Base-by-base conservation (phyloP, 1,139 yeast genomes). In the Candida freyschussii region DNA sequence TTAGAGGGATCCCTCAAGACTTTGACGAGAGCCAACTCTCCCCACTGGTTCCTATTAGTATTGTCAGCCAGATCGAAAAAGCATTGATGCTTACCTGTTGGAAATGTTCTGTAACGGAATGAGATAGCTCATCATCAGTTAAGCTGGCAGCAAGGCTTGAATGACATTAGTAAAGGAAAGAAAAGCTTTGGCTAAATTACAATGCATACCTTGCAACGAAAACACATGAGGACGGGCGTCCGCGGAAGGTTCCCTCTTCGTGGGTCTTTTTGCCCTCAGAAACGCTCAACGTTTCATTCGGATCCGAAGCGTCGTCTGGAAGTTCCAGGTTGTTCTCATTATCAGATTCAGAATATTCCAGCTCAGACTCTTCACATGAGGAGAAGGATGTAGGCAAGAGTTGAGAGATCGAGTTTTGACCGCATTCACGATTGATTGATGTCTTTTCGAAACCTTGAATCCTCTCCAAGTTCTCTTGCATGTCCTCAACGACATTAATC, bases 181-280 rank as follows among this genome's bases (percentile, higher is more conserved):
- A 22, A 23, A 4, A 12, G 9, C 9, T 19, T 20, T n/a, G n/a
- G n/a, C n/a, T n/a, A n/a, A 18, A 8, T 8, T 11, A 18, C 8
- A 7, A 6, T 13, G 36, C 44, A 8, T 31, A 30, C 41, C 62
- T 67, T 18, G 95, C 96, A 33, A 86, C 96, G 62, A 86, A 86
- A 1, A 85, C 83, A 57, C 95, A 86, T 4, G 95, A 77, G 0
- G 94, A 80, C 12, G 95, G 95, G 24, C 84, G 67, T 18, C 65
- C 63, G 22, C 65, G 55, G 34, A 50, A 52, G 29, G 40, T 24
- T 6, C 27, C 30, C 7, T 44, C 47, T 6, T 35, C 39, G 23
- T 33, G 37, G 17, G 29, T 33, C 13, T 31, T 30, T 28, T 29
- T n/a, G n/a, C n/a, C 24, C 17, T 26, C 21, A 7, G 17, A 33